Evolutionary conservation across 78 protist genomes (phyloP), one percentile per base, ranked within the genome.

Genomic region (Chrysochromulina tobinii): DNA sequence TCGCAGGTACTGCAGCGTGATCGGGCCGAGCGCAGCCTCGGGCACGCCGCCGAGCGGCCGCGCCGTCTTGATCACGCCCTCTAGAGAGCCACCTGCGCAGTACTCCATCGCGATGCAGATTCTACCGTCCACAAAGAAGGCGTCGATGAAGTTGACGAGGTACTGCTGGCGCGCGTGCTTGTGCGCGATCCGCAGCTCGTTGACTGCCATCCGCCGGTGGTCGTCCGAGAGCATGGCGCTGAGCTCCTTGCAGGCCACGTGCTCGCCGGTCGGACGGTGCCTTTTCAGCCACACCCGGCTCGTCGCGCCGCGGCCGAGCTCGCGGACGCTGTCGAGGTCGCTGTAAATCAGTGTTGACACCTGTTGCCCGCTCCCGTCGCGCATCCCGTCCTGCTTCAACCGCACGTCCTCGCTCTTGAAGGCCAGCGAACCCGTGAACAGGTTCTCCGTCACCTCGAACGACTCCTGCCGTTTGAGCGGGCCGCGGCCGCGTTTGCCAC

Each of bases 221-320:
- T 95, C 95, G 91, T 93, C 94, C 3, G 97, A 97, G 1, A 84
- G 27, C 21, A 59, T 54, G 89, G 97, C 99, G 14, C 92, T 93
- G n/a, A 94, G 94, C 1, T 97, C 81, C 86, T 98, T 99, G 23
- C 98, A 95, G 23, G 99, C 98, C 3, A 96, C 87, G 9, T 99
- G 97, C 14, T 98, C 98, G 79, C 98, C 99, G 7, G 64, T 59
- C 64, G 23, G 64, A 7, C 64, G 64, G 64, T 59, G 64, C 64
- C 12, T 12, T 7, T 14, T 12, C 23, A 59, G 64, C 23, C 12
- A 59, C 23, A 59, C 64, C 23, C 64, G 64, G 23, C 23, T 12
- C 23, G 23, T 59, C 64, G 12, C 64, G 64, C 64, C 64, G 23
- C 23, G 23, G 64, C 64, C 64, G 23, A 59, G 64, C 64, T 59